These are phyloP conservation scores for Lachancea meyersii DNA, from an alignment of 805 yeast species.

Conservation along the genomic window DNA sequence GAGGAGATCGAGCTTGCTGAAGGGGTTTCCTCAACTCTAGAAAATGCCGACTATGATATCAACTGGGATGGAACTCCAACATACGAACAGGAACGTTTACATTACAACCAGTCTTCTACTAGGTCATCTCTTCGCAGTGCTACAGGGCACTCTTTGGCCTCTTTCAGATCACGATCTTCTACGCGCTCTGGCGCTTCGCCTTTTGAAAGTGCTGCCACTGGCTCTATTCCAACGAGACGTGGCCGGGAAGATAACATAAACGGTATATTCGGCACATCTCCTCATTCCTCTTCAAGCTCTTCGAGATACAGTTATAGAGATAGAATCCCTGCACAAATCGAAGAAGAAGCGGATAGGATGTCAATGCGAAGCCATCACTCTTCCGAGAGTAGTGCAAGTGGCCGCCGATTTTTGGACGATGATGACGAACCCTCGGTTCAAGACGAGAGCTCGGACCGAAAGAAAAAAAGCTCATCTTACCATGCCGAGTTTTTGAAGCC, in stretches of 20 bases:
- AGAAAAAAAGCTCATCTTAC: constrained; percentile 23
- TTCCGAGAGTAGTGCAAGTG: constrained; percentile 17
- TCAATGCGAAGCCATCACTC: constrained; percentile 25
- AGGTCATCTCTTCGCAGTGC: constrained; percentile 23
- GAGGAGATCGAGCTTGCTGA: constrained; percentile 83
- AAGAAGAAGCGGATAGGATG: constrained; percentile 26
- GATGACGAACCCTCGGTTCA: constrained; percentile 11
- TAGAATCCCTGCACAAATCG: constrained; percentile 35
- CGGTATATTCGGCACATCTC: constrained; percentile 17
- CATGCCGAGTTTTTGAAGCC: constrained; percentile 31
- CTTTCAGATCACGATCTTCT: constrained; percentile 16
- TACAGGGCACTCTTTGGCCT: constrained; percentile 9
- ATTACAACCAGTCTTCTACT: constrained; percentile 26
- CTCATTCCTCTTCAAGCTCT: constrained; percentile 33
- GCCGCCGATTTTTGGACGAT: constrained; percentile 1
- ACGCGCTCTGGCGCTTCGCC: constrained; percentile 4
- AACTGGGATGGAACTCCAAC: constrained; percentile 54
- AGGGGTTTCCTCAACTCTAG: constrained; percentile 70
- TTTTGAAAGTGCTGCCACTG: background rate
- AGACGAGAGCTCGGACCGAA: constrained; percentile 23
- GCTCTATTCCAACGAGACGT: background rate
- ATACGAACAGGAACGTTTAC: constrained; percentile 41
- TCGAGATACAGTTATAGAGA: constrained; percentile 34
- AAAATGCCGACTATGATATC: constrained; percentile 66
- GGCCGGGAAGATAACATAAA: background rate